Percentiles rank a stretch among this genome's conserved stretches.
phyloP scores from a whole-genome alignment of 345 rosid genomes.

The Gossypium raimondii region DNA sequence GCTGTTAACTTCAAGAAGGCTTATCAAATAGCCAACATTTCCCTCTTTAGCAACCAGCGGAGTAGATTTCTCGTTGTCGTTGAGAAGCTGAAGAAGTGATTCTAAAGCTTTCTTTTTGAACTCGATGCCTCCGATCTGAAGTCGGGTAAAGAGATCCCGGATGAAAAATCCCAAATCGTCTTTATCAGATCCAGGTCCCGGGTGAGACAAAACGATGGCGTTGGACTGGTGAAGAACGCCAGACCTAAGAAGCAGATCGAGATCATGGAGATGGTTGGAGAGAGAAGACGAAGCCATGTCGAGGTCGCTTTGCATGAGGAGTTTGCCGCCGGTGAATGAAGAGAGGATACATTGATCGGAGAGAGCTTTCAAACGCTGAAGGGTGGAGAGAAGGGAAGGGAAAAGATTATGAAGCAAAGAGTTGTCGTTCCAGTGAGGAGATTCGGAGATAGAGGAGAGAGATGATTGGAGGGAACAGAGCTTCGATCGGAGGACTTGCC shows the following conservation, averaged over 20 bases:
- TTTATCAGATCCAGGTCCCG: slow-evolving; percentile 35
- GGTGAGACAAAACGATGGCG: slow-evolving; percentile 66
- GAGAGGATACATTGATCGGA: slow-evolving; percentile 47
- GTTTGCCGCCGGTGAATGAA: slow-evolving; percentile 68
- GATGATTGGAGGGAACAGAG: slow-evolving; percentile 54
- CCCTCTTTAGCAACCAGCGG: slow-evolving; percentile 64
- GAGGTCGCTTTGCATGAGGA: slow-evolving; percentile 82
- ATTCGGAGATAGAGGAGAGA: slow-evolving; percentile 53
- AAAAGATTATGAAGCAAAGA: slow-evolving; percentile 70
- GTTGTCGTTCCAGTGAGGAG: slow-evolving; percentile 69
- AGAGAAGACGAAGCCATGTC: slow-evolving; percentile 67
- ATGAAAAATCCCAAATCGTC: slow-evolving; percentile 57
- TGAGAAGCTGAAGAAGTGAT: slow-evolving; percentile 60
- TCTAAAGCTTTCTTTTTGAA: slow-evolving; percentile 71
- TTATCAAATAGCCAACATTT: slow-evolving; percentile 53
- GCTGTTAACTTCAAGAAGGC: slow-evolving; percentile 51
- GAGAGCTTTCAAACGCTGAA: slow-evolving; percentile 68
- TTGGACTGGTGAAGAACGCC: slow-evolving; percentile 69
- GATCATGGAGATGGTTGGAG: slow-evolving; percentile 54
- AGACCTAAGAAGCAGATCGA: slow-evolving; percentile 72
- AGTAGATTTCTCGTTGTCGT: slow-evolving; percentile 50
- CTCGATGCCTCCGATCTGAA: slow-evolving; percentile 78
- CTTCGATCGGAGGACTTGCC: slow-evolving; percentile 65
- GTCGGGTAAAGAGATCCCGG: slow-evolving; percentile 66
- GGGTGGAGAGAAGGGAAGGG: slow-evolving; percentile 64